Conservation (phyloP, 2,329 filamentous ascomycete species). For the Hymenoscyphus repandus region DNA sequence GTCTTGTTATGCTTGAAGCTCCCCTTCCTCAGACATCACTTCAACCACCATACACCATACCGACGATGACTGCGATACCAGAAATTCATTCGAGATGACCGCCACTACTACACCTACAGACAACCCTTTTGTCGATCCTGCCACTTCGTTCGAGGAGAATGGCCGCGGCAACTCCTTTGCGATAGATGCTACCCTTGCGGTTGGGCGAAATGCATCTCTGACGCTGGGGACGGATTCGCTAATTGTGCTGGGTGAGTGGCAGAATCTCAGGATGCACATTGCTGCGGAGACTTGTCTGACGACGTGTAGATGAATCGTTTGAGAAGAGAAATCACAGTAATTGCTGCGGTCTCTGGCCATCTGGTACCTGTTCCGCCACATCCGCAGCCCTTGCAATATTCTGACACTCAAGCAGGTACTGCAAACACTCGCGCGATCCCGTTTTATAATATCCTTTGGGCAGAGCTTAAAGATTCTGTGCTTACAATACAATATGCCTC, state of each 20-base stretch:
- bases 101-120: slow-evolving; percentile 20
- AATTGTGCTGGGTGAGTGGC: slow-evolving; percentile 47
- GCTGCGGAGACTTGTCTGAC: neutral
- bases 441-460: slow-evolving; percentile 82
- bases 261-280: neutral
- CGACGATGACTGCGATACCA: slow-evolving; percentile 18
- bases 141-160: slow-evolving; percentile 28
- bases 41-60: slow-evolving; percentile 1
- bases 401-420: slow-evolving; percentile 21
- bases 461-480: slow-evolving; percentile 53
- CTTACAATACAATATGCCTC: slow-evolving; percentile 71
- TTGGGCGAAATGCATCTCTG: slow-evolving; percentile 54
- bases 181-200: slow-evolving; percentile 42
- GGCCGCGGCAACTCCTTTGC: slow-evolving; percentile 32
- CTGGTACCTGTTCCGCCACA: slow-evolving; percentile 33
- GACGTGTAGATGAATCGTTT: slow-evolving; percentile 45
- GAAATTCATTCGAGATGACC: slow-evolving; percentile 15
- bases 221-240: slow-evolving; percentile 56
- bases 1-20: neutral
- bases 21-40: neutral
- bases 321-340: slow-evolving; percentile 41
- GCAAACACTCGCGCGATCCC: slow-evolving; percentile 51
- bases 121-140: slow-evolving; percentile 35
- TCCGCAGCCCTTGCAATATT: slow-evolving; percentile 9
- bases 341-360: slow-evolving; percentile 52